Percentiles rank a stretch among this genome's conserved stretches.
Evolutionary conservation across 2,329 filamentous ascomycete genomes (phyloP).

Genomic region (Chrysoporthe puriensis): DNA sequence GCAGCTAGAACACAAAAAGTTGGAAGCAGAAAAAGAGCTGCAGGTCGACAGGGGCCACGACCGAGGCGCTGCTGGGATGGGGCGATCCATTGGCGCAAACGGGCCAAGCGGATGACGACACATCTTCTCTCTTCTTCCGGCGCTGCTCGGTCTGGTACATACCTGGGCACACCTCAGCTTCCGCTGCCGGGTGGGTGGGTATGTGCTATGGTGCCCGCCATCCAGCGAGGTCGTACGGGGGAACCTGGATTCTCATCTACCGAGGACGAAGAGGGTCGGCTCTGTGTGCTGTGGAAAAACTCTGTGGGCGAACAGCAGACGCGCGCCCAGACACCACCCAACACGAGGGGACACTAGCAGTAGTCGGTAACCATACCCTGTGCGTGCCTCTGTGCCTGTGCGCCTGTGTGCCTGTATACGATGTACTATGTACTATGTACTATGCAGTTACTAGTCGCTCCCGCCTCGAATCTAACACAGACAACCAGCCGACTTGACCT

Average conservation of each 20-base stretch:
- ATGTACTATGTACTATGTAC: no score
- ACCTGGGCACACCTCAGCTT: not conserved
- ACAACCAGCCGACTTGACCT: not conserved
- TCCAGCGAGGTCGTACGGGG: not conserved
- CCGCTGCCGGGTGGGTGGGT: not conserved
- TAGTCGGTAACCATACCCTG: no score
- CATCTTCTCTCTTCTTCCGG: not conserved
- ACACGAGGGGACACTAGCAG: not conserved
- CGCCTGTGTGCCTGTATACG: no score
- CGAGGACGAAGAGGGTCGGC: not conserved
- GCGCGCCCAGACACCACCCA: no score
- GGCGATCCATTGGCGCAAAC: conserved; percentile 8
- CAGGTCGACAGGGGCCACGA: not conserved
- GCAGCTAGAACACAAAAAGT: not conserved
- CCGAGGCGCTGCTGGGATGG: not conserved
- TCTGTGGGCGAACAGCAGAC: not conserved
- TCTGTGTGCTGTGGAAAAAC: not conserved
- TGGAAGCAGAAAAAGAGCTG: not conserved
- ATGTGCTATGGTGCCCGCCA: no score
- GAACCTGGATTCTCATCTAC: not conserved
- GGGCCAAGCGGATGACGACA: conserved; percentile 6
- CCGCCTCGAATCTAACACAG: not conserved
- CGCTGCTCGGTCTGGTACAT: not conserved
- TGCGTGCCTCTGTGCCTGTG: no score
- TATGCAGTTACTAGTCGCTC: not conserved